Evolutionary conservation across 2,329 filamentous ascomycete genomes (phyloP).

Genomic region (Meredithiella fracta): DNA sequence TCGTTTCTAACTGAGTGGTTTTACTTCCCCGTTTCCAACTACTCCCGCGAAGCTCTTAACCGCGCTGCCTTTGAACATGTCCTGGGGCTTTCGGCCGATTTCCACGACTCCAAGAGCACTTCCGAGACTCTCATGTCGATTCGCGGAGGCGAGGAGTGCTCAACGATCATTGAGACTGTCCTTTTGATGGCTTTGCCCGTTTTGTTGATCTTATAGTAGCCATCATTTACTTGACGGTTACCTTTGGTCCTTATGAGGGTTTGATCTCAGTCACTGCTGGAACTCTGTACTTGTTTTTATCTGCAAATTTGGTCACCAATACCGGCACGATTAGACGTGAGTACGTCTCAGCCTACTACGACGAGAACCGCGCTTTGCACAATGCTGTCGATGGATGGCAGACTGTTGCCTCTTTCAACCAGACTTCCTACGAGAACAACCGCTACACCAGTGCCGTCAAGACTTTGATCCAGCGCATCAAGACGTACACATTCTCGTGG

Average conservation of each 20-base stretch:
- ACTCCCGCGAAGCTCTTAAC: conserved; percentile 36
- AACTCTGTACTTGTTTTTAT: conserved; percentile 38
- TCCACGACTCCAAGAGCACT: conserved; percentile 43
- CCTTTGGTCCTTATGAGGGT: conserved; percentile 44
- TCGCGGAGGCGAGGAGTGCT: conserved; percentile 35
- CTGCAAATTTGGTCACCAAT: conserved; percentile 33
- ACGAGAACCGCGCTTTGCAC: conserved; percentile 38
- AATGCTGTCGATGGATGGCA: conserved; percentile 42
- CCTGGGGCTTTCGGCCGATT: conserved; percentile 43
- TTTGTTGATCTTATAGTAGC: conserved; percentile 43
- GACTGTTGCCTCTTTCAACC: conserved; percentile 43
- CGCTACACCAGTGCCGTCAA: conserved; percentile 35
- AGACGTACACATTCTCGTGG: conserved; percentile 14
- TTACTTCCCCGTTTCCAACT: conserved; percentile 42
- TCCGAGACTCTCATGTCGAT: conserved; percentile 43
- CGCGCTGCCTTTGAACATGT: conserved; percentile 42
- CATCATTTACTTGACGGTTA: conserved; percentile 41
- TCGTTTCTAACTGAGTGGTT: conserved; percentile 37
- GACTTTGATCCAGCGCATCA: conserved; percentile 5
- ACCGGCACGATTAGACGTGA: conserved; percentile 34
- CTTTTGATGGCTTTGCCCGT: conserved; percentile 42
- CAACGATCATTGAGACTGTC: conserved; percentile 39
- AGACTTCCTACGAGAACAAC: conserved; percentile 38
- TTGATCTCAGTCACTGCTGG: conserved; percentile 44
- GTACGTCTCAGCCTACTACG: conserved; percentile 35